Evolutionary conservation across 306 rosid genomes (phyloP), one percentile per base, ranked within the genome.

Genomic region (Acacia crassicarpa): DNA sequence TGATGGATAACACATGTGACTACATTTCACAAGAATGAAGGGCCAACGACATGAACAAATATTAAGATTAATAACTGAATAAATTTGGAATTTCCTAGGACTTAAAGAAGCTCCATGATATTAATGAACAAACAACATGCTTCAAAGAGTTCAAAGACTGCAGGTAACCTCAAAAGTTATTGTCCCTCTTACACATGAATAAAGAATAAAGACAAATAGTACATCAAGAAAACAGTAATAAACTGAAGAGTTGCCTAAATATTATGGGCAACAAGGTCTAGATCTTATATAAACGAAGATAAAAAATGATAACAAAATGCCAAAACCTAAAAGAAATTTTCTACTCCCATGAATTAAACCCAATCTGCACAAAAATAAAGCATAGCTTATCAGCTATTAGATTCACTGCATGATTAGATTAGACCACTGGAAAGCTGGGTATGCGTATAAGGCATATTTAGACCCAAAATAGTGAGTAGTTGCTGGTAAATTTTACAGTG

Each of bases 181-280:
- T 44, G 13, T 61, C 20, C 12, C 17, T 54, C 27, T 59, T 40
- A 22, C 23, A 41, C 20, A 76, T 10, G 33, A 58, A 14, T 30
- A 9, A 15, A 75, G 67, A n/a, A 10, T n/a, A 4, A 27, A 72
- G 58, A 70, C 69, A 74, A 73, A 15, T 51, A 11, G 49, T 66
- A 79, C 54, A 74, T 56, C 22, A 71, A 54, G 63, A 66, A 75
- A 68, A 19, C 70, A n/a, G n/a, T 68, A 67, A 75, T 69, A 75
- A 78, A 48, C 12, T n/a, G 9, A 27, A 40, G 51, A 17, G 75
- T 68, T 30, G 75, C 78, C 62, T 32, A 4, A 74, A 49, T 66
- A 58, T 45, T 35, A 51, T n/a, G 25, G 6, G 41, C 51, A 83
- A 66, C 49, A 67, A 44, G 25, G 44, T 43, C 30, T 11, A 74